Evolutionary conservation across 78 protist genomes (phyloP), one percentile per base, ranked within the genome.

Genomic region (Creolimax fragrantissima): DNA sequence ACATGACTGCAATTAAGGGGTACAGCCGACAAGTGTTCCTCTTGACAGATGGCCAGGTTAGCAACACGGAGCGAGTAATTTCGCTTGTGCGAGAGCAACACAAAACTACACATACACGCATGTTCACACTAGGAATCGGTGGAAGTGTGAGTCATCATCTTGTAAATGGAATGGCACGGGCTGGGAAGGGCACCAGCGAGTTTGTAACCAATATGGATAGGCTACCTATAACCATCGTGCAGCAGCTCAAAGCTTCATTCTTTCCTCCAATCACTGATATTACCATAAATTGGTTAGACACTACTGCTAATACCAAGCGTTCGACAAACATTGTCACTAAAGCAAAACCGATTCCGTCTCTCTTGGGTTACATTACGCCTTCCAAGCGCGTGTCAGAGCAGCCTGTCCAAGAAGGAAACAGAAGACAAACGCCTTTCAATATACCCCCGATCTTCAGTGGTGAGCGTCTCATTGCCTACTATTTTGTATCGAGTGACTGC

Each of bases 91-190:
- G 35, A 32, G 45, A 89, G 24, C 66, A 6, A 24, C 41, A 85
- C n/a, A 35, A 41, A 41, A 3, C 3, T 5, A 2, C 94, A 74
- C 90, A 97, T 37, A 2, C 94, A 74, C 90, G 98, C 37, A 74
- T 93, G 44, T 97, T 97, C 45, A 86, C 96, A 37, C 84, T 96
- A 41, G 98, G 98, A 45, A 94, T 97, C 43, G 98, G 98, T n/a
- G 17, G 41, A 11, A 41, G 90, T 3, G 96, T 94, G 3, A 91
- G 92, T 66, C 81, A 7, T 32, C 93, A 93, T 11, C 94, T 97
- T 41, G 96, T 97, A 5, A 92, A 93, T 7, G 96, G 96, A 24
- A 83, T 97, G 43, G 96, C 97, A 41, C 90, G 95, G 36, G 92
- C 85, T n/a, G 95, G 97, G 45, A 85, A 93, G 36, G 98, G 98